These are phyloP conservation scores for Yarrowia bubula DNA, from an alignment of 805 yeast species.

Conservation along the genomic window DNA sequence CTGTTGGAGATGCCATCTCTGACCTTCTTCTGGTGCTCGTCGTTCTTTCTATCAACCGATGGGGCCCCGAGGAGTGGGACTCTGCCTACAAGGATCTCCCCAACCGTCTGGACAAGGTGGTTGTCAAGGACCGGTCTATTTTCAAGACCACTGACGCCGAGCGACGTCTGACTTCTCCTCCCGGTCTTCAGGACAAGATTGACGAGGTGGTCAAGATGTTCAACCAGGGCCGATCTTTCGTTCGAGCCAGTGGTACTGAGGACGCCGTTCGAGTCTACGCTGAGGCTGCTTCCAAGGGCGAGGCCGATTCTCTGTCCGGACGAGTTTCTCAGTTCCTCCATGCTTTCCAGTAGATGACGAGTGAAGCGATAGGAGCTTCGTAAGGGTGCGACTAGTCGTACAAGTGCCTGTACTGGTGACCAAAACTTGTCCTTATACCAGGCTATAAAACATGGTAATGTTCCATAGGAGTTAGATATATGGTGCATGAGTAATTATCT, in stretches of 20 bases:
- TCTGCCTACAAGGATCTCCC: conserved; percentile 79
- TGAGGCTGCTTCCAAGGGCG: conserved; percentile 62
- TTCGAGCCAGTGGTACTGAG: conserved; percentile 96
- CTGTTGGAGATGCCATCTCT: conserved; percentile 98
- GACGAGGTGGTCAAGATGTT: conserved; percentile 60
- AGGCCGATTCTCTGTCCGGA: conserved; percentile 41
- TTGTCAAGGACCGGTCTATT: conserved; percentile 74
- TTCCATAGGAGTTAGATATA: too few relatives aligned
- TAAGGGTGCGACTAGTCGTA: too few relatives aligned
- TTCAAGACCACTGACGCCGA: conserved; percentile 92
- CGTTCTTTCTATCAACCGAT: conserved; percentile 54
- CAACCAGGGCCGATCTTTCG: conserved; percentile 76
- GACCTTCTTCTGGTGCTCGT: conserved; percentile 78
- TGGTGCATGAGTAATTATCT: too few relatives aligned
- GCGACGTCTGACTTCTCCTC: conserved; percentile 71
- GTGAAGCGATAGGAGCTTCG: too few relatives aligned
- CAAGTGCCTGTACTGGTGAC: too few relatives aligned
- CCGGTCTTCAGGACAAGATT: conserved; percentile 70
- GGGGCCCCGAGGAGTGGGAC: conserved; percentile 73
- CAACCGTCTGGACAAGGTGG: conserved; percentile 73
- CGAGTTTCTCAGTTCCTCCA: conserved; percentile 24
- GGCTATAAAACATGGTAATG: too few relatives aligned
- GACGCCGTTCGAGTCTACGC: conserved; percentile 96
- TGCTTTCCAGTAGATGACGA: conserved; percentile 5
- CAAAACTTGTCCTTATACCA: too few relatives aligned